Conservation (phyloP, 495 filamentous ascomycete genomes). For the Trichoderma parareesei region DNA sequence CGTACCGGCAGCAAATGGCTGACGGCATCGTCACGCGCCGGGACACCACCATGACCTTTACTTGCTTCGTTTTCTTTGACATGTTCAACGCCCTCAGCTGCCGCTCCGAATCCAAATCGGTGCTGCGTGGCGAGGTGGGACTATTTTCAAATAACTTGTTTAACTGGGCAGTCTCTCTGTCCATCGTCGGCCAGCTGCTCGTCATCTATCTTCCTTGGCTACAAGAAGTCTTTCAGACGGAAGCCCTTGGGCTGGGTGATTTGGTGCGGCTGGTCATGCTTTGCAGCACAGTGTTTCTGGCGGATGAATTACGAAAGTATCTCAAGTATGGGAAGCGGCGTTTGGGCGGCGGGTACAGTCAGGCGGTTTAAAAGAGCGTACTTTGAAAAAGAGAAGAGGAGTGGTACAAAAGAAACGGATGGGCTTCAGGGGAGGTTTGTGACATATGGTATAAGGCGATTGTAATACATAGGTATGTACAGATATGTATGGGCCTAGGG, state of each 20-base stretch:
- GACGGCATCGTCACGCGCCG: constrained; percentile 78
- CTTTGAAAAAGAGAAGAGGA: background rate
- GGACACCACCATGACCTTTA: constrained; percentile 99
- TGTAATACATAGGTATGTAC: constrained; percentile 1
- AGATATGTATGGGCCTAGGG: background rate
- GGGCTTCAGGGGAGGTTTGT: background rate
- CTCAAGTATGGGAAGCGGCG: constrained; percentile 38
- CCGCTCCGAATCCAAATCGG: constrained; percentile 81
- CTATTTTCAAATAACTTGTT: constrained; percentile 86
- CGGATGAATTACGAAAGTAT: constrained; percentile 84
- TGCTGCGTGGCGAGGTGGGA: constrained; percentile 76
- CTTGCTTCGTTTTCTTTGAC: constrained; percentile 95
- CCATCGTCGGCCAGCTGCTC: constrained; percentile 72
- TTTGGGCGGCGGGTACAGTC: constrained; percentile 37
- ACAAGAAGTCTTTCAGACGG: constrained; percentile 92
- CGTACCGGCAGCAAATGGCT: constrained; percentile 86
- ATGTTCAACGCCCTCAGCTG: constrained; percentile 98
- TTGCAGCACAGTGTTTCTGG: constrained; percentile 88
- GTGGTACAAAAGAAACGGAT: background rate
- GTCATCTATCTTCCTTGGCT: constrained; percentile 92
- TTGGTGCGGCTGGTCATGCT: constrained; percentile 60
- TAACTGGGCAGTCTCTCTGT: constrained; percentile 84
- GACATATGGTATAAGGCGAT: background rate
- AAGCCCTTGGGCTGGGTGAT: constrained; percentile 67
- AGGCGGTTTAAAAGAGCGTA: constrained; percentile 32